phyloP scores from a whole-genome alignment of 352 stramenopile genomes.

The Globisporangium sylvaticum region DNA sequence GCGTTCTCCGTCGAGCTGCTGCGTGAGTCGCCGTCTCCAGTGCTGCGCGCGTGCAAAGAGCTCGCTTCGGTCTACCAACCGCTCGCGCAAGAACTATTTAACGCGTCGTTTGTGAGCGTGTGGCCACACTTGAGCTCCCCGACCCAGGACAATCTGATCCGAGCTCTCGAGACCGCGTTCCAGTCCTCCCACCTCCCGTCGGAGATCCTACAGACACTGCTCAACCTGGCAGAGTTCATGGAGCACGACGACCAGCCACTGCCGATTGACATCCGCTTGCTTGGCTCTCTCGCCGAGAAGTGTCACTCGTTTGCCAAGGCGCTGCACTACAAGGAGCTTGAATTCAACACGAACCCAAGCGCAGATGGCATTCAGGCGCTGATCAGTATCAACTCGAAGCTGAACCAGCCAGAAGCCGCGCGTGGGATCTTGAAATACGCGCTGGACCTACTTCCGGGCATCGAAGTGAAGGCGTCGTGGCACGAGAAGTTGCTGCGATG shows the following conservation, averaged over 20 bases:
- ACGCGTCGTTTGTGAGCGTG: constrained; percentile 98
- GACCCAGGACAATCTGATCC: constrained; percentile 91
- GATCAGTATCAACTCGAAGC: constrained; percentile 99
- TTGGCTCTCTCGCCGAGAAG: constrained; percentile 96
- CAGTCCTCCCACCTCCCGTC: constrained; percentile 90
- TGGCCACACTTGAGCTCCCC: constrained; percentile 95
- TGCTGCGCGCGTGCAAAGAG: constrained; percentile 93
- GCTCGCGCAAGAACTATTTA: constrained; percentile 98
- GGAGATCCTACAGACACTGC: constrained; percentile 97
- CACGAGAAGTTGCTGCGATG: constrained; percentile 98
- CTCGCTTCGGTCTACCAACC: constrained; percentile 97
- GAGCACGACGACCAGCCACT: constrained; percentile 97
- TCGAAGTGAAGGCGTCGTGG: constrained; percentile 94
- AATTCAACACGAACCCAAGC: constrained; percentile 92
- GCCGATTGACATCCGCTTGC: constrained; percentile 95
- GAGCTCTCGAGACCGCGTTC: constrained; percentile 94
- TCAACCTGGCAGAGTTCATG: constrained; percentile 99
- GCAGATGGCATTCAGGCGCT: constrained; percentile 95
- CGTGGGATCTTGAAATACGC: constrained; percentile 96
- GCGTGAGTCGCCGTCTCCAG: constrained; percentile 94
- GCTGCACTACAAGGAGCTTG: constrained; percentile 98
- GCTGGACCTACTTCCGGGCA: constrained; percentile 61
- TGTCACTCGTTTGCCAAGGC: constrained; percentile 99
- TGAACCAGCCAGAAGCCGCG: constrained; percentile 95
- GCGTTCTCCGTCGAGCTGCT: constrained; percentile 97